Base-by-base conservation (phyloP, 495 filamentous ascomycete species). In the Xylaria castorea region DNA sequence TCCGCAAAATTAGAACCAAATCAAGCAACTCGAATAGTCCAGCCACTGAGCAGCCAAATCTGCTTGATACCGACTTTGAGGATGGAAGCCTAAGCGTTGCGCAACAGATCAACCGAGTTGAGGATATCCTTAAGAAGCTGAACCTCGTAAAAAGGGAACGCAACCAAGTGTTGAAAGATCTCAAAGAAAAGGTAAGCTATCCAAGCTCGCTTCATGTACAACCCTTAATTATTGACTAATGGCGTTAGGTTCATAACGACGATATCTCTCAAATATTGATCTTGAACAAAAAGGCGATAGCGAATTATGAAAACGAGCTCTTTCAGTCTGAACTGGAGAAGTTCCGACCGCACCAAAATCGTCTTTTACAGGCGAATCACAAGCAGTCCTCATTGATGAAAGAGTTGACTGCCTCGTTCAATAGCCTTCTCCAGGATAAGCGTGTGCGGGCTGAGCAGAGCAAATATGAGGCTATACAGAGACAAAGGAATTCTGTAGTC, bases 241-340 rank as follows among this genome's bases (percentile, higher is more conserved):
- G 27, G 27, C 30, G 16, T 34, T 70, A 99, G 95, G 91, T 95
- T 61, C 96, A 96, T 82, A 92, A 91, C 76, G 97, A 99, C 76
- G 97, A 99, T 77, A 98, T 98, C 73, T 97, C 95, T 16, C 95
- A 97, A 77, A 94, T 98, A 32, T 83, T 98, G 74, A 98, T 99
- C 61, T 85, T 99, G 48, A 99, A 99, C 85, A 97, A 98, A 78
- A 98, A 98, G 78, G 90, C 94, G 2, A 93, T 98, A 73, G 85
- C 93, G 42, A 94, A 91, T 78, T 94, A 94, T 77, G 96, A 98
- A 78, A 91, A 85, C 38, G 92, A 95, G 76, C 88, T 98, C 16
- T 99, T 99, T 81, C 92, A 97, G 74, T 89, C 92, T 5, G 95
- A 99, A 81, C 88, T 99, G 12, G 97, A 98, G 80, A 99, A 99